Evolutionary conservation across 2,329 filamentous ascomycete species (phyloP).

Genomic region (Lasiodiplodia sp.): DNA sequence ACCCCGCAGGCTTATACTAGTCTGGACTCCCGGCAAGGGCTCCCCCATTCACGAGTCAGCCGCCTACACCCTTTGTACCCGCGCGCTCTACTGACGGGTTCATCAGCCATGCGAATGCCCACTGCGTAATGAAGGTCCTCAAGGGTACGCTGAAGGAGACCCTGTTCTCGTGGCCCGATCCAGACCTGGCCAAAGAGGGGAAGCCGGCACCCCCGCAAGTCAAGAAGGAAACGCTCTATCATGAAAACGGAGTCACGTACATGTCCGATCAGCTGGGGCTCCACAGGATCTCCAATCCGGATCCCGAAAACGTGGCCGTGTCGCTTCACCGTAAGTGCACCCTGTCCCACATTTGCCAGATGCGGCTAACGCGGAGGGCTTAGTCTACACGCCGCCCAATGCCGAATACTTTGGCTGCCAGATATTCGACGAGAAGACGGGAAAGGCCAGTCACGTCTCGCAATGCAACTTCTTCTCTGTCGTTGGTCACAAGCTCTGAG

Average conservation of each 20-base stretch:
- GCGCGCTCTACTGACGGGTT: constrained; percentile 18
- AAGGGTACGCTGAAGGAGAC: constrained; percentile 82
- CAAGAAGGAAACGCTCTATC: constrained; percentile 72
- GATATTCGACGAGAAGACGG: constrained; percentile 80
- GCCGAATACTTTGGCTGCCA: constrained; percentile 83
- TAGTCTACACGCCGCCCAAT: constrained; percentile 86
- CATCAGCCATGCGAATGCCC: constrained; percentile 68
- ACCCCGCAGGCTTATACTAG: constrained; percentile 73
- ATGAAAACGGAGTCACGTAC: constrained; percentile 80
- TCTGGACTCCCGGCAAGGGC: constrained; percentile 85
- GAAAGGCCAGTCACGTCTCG: constrained; percentile 73
- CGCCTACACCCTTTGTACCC: constrained; percentile 13
- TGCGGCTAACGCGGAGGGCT: constrained; percentile 16
- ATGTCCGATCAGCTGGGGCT: constrained; percentile 90
- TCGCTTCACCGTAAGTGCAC: constrained; percentile 74
- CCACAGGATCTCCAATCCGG: constrained; percentile 80
- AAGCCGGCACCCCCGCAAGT: constrained; percentile 64
- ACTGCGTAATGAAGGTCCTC: constrained; percentile 91
- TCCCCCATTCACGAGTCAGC: constrained; percentile 81
- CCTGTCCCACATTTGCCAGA: constrained; percentile 5
- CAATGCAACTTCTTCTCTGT: constrained; percentile 77
- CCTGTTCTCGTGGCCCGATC: constrained; percentile 75
- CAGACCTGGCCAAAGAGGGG: constrained; percentile 53
- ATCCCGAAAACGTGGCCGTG: constrained; percentile 75
- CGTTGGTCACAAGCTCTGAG: constrained; percentile 46